These are phyloP conservation scores for Fusarium siculi DNA, from an alignment of 2,329 filamentous ascomycete genomes.

Conservation along the genomic window DNA sequence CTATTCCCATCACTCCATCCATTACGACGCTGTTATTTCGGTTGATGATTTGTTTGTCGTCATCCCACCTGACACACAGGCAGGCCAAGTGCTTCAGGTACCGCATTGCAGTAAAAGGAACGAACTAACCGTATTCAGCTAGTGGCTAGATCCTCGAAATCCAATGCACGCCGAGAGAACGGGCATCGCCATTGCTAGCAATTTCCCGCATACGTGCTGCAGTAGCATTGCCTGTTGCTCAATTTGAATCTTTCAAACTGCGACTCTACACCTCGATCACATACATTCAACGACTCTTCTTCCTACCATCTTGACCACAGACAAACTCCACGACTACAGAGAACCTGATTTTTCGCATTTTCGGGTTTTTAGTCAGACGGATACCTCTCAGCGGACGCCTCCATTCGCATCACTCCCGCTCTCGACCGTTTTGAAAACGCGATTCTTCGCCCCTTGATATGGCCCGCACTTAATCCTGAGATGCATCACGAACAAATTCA, in stretches of 20 bases:
- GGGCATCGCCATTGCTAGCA: slow-evolving; percentile 48
- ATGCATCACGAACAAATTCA: slow-evolving; percentile 42
- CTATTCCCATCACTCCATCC: not conserved
- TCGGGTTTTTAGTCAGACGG: not conserved
- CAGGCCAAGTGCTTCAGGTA: slow-evolving; percentile 40
- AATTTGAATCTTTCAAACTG: slow-evolving; percentile 38
- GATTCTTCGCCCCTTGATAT: slow-evolving; percentile 41
- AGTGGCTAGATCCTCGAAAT: slow-evolving; percentile 34
- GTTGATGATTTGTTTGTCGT: slow-evolving; percentile 17
- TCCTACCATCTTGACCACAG: slow-evolving; percentile 14
- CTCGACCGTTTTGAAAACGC: slow-evolving; percentile 25
- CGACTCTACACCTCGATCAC: slow-evolving; percentile 25
- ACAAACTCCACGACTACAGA: slow-evolving; percentile 3
- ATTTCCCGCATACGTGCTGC: slow-evolving; percentile 51
- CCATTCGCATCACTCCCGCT: slow-evolving; percentile 8
- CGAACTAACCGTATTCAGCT: slow-evolving; percentile 37
- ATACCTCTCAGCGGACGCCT: not conserved
- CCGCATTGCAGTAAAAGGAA: slow-evolving; percentile 29
- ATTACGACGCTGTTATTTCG: slow-evolving; percentile 14
- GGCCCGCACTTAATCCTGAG: slow-evolving; percentile 43
- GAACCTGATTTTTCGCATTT: not conserved
- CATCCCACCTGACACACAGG: slow-evolving; percentile 26
- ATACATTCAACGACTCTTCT: slow-evolving; percentile 3
- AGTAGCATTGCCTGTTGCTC: slow-evolving; percentile 27
- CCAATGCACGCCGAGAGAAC: slow-evolving; percentile 38